These are phyloP conservation scores for Dendrobium officinale DNA, from an alignment of 106 monocot species.

Conservation along the genomic window DNA sequence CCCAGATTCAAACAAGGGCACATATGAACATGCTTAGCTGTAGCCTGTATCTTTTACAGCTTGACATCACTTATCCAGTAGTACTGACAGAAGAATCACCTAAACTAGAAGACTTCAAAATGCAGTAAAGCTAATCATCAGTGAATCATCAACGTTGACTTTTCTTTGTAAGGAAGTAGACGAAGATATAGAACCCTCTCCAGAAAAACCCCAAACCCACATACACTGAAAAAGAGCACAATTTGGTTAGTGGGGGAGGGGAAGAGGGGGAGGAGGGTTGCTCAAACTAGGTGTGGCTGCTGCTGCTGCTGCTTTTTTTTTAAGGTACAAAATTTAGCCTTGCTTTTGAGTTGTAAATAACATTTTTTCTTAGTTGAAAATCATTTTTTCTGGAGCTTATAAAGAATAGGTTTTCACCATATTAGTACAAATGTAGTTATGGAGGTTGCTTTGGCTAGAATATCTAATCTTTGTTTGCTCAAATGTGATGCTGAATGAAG, in stretches of 20 bases:
- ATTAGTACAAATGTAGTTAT: neutral
- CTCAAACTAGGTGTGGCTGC: neutral
- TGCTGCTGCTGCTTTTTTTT: neutral
- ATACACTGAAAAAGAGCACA: neutral
- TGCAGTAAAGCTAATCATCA: neutral
- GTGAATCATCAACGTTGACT: neutral
- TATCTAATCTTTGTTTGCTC: neutral
- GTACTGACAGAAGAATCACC: neutral
- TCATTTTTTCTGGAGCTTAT: neutral
- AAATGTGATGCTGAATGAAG: neutral
- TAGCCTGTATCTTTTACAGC: neutral
- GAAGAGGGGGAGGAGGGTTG: neutral
- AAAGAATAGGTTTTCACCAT: neutral
- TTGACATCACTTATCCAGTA: neutral
- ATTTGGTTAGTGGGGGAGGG: neutral
- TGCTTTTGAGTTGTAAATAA: neutral
- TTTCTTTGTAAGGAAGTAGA: neutral
- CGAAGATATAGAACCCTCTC: neutral
- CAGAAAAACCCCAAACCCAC: neutral
- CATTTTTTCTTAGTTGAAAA: neutral
- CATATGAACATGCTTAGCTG: neutral
- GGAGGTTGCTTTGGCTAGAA: neutral
- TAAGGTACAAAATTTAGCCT: neutral
- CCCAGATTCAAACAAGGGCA: neutral
- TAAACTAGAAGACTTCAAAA: neutral